These are phyloP conservation scores for Astrocystis sublimbata DNA, from an alignment of 495 filamentous ascomycete species.

Conservation along the genomic window DNA sequence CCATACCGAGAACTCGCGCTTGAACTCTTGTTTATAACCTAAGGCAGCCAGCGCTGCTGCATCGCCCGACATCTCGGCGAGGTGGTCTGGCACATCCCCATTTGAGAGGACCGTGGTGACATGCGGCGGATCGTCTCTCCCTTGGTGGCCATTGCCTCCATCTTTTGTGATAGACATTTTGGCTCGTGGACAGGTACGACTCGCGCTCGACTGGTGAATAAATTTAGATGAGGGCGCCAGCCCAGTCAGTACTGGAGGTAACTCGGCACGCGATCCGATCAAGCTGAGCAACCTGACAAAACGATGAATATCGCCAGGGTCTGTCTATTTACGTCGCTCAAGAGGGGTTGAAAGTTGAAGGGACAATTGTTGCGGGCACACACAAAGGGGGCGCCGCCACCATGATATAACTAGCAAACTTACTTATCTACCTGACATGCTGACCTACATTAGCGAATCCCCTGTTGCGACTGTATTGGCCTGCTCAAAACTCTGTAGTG, in stretches of 20 bases:
- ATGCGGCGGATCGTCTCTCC: slow-evolving; percentile 44
- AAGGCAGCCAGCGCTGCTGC: slow-evolving; percentile 69
- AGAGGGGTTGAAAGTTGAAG: not conserved
- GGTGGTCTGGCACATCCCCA: slow-evolving; percentile 58
- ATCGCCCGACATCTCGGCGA: slow-evolving; percentile 51
- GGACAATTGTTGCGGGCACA: not conserved
- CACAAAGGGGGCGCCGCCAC: slow-evolving; percentile 7
- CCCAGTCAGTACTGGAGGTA: not conserved
- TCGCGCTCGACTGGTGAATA: not conserved
- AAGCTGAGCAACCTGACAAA: not conserved
- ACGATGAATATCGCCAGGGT: not conserved
- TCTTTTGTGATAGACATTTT: slow-evolving; percentile 5
- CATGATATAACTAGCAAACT: slow-evolving; percentile 4
- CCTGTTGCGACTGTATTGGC: not conserved
- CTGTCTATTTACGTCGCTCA: not conserved
- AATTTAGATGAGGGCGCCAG: not conserved
- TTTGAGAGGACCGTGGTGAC: slow-evolving; percentile 69
- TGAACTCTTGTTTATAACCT: slow-evolving; percentile 81
- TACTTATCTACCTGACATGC: no score
- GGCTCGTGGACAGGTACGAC: not conserved
- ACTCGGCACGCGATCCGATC: not conserved
- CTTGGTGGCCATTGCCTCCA: not conserved
- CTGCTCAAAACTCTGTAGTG: not conserved
- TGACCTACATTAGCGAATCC: not conserved
- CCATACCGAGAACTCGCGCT: slow-evolving; percentile 80